These are phyloP conservation scores for Fusarium stilboides DNA, from an alignment of 2,329 filamentous ascomycete species.

Conservation along the genomic window DNA sequence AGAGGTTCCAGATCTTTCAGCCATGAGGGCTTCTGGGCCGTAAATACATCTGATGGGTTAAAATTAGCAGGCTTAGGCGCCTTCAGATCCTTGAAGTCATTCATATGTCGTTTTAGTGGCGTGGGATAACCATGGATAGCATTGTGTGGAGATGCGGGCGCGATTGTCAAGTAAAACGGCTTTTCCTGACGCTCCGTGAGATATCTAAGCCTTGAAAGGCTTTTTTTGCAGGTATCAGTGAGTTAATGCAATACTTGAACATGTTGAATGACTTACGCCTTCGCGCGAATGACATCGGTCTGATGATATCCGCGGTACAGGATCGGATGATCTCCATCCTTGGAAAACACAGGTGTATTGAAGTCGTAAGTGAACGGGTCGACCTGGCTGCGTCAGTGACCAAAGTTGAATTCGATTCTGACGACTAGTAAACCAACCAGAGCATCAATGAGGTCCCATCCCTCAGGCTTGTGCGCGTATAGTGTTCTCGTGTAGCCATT, in stretches of 20 bases:
- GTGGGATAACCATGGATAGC: not conserved
- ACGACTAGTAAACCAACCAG: not conserved
- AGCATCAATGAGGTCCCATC: not conserved
- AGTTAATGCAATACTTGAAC: too few species aligned
- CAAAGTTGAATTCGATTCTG: fast-evolving
- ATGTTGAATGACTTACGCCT: not conserved
- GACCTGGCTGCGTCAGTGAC: not conserved
- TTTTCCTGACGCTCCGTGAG: not conserved
- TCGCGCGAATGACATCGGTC: not conserved
- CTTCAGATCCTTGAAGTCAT: not conserved
- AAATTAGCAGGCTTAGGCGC: not conserved
- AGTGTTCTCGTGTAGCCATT: not conserved
- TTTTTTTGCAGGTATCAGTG: not conserved
- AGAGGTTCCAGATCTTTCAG: not conserved
- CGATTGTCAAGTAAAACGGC: not conserved
- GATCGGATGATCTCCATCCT: not conserved
- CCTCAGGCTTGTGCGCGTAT: not conserved
- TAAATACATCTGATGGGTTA: not conserved
- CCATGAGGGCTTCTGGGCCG: not conserved
- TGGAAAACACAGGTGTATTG: not conserved
- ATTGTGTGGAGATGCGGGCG: not conserved
- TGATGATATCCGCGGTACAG: not conserved
- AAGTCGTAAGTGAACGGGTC: not conserved
- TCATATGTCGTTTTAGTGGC: not conserved
- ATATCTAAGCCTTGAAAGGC: not conserved